phyloP scores from a whole-genome alignment of 1,139 yeast genomes.

The Diutina scorzettiae region DNA sequence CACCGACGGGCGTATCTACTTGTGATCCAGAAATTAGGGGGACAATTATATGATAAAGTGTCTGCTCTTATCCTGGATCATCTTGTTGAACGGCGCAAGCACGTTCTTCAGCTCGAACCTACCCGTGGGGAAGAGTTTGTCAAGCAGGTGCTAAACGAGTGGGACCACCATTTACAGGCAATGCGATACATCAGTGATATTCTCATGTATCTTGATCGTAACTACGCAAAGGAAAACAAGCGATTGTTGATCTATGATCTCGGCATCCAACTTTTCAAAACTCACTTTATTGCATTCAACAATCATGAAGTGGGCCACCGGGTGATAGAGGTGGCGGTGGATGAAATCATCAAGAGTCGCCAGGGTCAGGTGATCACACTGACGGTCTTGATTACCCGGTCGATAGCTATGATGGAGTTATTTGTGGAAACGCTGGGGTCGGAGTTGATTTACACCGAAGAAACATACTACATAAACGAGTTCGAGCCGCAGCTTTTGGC shows the following conservation, averaged over 20 bases:
- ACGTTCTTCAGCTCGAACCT: constrained; percentile 12
- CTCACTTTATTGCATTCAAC: constrained; percentile 26
- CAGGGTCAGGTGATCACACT: constrained; percentile 46
- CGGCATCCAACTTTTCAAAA: constrained; percentile 52
- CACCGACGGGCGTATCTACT: constrained; percentile 74
- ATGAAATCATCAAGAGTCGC: constrained; percentile 49
- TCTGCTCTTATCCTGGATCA: constrained; percentile 38
- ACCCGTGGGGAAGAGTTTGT: constrained; percentile 23
- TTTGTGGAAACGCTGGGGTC: constrained; percentile 23
- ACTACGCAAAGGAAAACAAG: constrained; percentile 65
- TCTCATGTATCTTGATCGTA: constrained; percentile 77
- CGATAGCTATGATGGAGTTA: constrained; percentile 60
- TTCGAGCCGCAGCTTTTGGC: constrained; percentile 59
- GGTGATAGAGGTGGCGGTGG: constrained; percentile 39
- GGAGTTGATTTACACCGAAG: constrained; percentile 16
- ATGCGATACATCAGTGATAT: constrained; percentile 81
- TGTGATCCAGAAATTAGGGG: constrained; percentile 67
- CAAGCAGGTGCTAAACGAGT: constrained; percentile 35
- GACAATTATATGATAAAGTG: constrained; percentile 54
- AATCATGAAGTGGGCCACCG: constrained; percentile 39
- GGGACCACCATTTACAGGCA: constrained; percentile 68
- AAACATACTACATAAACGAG: constrained; percentile 45
- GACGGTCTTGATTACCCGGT: constrained; percentile 42
- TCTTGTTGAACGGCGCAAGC: constrained; percentile 23
- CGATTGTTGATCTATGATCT: constrained; percentile 61